Evolutionary conservation across 768 basidiomycete genomes (phyloP), one percentile per base, ranked within the genome.

Genomic region (Lactarius sp.): DNA sequence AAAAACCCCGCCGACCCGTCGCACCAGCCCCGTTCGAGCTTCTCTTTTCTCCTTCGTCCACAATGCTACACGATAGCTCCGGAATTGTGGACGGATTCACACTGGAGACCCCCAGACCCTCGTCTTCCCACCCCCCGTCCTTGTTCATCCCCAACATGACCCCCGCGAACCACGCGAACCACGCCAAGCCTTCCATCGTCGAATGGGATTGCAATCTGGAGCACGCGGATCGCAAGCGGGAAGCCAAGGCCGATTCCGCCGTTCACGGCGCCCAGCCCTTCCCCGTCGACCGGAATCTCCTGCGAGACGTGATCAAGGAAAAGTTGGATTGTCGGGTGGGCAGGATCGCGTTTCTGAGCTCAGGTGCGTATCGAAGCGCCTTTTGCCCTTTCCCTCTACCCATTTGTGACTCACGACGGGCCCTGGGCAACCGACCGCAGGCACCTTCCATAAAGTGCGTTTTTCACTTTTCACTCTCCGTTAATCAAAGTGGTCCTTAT

Each of bases 381-480:
- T 16, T 18, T 6, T 51, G 27, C 52, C 55, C 39, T 55, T 51
- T 49, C 59, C 66, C 66, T 71, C 62, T 61, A 66, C 36, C 64
- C 62, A 50, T 33, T 34, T 33, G 22, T 53, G 22, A 49, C 46
- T 65, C 44, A 65, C 33, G 22, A 50, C 18, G 33, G 52, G 70
- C 47, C 31, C 57, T 62, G 41, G 46, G 56, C 63, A 33, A 56
- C 27, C 27, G 27, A 27, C 39, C 33, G 20, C 58, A 89, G 90
- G 91, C 31, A 92, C 91, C 1, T 93, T 93, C 76, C 91, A 93
- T 73, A 93, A 93, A 77, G 90, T 81, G 27, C 75, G 74, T 69
- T 6, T 6, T 14, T 50, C 16, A 16, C 63, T 49, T 39, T 54
- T 47, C 12, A 41, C 55, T 20, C 54, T 70, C 63, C 46, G 67